phyloP scores from a whole-genome alignment of 306 rosid genomes.

The Leucaena leucocephala region DNA sequence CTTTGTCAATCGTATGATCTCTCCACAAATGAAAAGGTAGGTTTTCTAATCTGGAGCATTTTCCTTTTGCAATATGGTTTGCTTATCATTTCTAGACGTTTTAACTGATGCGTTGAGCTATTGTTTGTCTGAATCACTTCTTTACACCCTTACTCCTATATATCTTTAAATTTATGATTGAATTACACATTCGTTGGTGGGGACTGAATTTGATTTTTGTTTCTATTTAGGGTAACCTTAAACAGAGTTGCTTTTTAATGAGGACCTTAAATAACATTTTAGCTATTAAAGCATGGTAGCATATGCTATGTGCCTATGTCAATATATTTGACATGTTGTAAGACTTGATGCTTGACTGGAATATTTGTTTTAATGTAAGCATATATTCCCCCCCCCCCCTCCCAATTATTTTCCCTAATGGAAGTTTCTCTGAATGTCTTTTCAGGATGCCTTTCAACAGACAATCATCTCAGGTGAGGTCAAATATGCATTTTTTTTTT shows the following conservation, averaged over 20 bases:
- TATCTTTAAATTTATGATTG: slow-evolving; percentile 14
- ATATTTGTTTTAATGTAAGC: background rate
- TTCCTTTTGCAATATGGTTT: background rate
- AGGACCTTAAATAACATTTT: no score
- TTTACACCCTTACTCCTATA: background rate
- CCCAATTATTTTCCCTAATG: background rate
- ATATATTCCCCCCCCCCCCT: background rate
- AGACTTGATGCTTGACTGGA: slow-evolving; percentile 8
- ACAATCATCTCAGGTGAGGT: slow-evolving; percentile 58
- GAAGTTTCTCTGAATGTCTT: slow-evolving; percentile 32
- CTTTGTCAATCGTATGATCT: slow-evolving; percentile 71
- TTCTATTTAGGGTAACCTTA: background rate
- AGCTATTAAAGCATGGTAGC: background rate
- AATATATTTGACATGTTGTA: slow-evolving; percentile 2
- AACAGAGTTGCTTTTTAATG: background rate
- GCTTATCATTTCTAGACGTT: slow-evolving; percentile 26
- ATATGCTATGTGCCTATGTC: slow-evolving; percentile 10
- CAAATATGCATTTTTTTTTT: slow-evolving; percentile 11
- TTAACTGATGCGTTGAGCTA: slow-evolving; percentile 6
- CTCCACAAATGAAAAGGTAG: slow-evolving; percentile 67
- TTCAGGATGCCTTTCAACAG: slow-evolving; percentile 69
- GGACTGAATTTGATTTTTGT: slow-evolving; percentile 7
- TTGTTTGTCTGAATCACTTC: background rate
- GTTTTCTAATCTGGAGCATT: slow-evolving; percentile 4
- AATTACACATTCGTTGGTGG: no score